phyloP scores from a whole-genome alignment of 2,329 filamentous ascomycete genomes.

The Ceratocystis variospora region DNA sequence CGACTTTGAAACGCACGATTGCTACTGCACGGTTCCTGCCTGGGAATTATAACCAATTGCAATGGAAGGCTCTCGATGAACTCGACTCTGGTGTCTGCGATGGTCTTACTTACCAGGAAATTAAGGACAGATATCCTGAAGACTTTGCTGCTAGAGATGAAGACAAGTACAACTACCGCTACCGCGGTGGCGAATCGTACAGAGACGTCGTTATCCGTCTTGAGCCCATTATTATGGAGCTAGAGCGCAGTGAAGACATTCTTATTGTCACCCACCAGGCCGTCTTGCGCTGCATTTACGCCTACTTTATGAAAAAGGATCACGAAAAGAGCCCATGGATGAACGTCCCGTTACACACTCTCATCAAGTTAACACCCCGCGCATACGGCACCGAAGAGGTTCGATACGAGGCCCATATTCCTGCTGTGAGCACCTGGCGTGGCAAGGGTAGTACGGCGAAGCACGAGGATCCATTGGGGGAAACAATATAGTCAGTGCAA shows the following conservation, averaged over 20 bases:
- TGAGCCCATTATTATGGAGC: constrained; percentile 98
- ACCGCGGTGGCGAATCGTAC: constrained; percentile 88
- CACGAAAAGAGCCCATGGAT: constrained; percentile 94
- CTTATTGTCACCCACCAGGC: constrained; percentile 97
- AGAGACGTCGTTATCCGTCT: constrained; percentile 94
- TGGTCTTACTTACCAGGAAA: constrained; percentile 89
- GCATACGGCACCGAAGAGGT: constrained; percentile 90
- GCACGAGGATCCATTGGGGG: constrained; percentile 51
- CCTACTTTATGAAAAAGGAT: constrained; percentile 96
- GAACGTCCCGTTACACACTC: constrained; percentile 89
- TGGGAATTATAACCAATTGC: constrained; percentile 74
- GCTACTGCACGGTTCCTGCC: constrained; percentile 77
- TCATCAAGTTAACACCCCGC: constrained; percentile 90
- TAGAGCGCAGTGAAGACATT: constrained; percentile 91
- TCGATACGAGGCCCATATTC: constrained; percentile 77
- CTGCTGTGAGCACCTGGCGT: constrained; percentile 90
- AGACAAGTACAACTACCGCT: constrained; percentile 99
- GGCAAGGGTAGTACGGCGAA: constrained; percentile 87
- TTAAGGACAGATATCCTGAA: constrained; percentile 78
- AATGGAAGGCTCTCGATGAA: constrained; percentile 98
- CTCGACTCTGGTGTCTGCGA: constrained; percentile 95
- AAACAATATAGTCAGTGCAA: constrained; percentile 20
- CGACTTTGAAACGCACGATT: constrained; percentile 64
- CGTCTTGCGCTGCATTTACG: constrained; percentile 91
- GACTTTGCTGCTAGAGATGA: constrained; percentile 93